Conservation (phyloP, 2,329 filamentous ascomycete genomes). For the Clarireedia homoeocarpa region DNA sequence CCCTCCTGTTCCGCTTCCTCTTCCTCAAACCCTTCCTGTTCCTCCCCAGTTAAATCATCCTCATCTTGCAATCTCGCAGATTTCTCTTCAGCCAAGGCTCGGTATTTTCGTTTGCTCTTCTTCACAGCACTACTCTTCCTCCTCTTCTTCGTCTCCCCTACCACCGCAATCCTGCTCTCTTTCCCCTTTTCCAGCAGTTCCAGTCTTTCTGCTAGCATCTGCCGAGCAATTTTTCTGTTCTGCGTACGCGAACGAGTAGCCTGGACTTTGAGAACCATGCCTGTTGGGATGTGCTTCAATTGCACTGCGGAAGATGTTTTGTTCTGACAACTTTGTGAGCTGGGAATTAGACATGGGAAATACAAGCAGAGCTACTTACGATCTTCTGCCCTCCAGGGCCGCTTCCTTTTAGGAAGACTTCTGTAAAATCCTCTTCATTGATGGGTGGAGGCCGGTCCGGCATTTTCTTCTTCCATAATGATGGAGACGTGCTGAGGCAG, state of each 20-base stretch:
- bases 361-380: constrained; percentile 37
- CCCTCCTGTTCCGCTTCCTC: background rate
- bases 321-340: constrained; percentile 48
- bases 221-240: constrained; percentile 79
- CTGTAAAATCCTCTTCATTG: constrained; percentile 70
- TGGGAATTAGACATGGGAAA: background rate
- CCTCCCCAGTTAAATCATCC: background rate
- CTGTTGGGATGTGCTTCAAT: constrained; percentile 81
- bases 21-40: background rate
- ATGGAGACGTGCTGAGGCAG: constrained; percentile 12
- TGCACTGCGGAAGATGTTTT: constrained; percentile 96
- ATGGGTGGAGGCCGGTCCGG: constrained; percentile 69
- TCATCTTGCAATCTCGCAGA: constrained; percentile 16
- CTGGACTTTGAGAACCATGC: constrained; percentile 90
- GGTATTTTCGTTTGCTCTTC: constrained; percentile 77
- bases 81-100: constrained; percentile 38
- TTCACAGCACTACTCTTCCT: constrained; percentile 71
- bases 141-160: constrained; percentile 54
- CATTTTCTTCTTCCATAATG: constrained; percentile 45
- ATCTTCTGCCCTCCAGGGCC: constrained; percentile 96
- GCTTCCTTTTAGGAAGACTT: constrained; percentile 81
- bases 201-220: constrained; percentile 46
- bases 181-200: constrained; percentile 69
- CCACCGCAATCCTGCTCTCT: constrained; percentile 56
- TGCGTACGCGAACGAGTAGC: constrained; percentile 79